Base-by-base conservation (phyloP, 805 yeast genomes). In the Hermanozyma aechmeae region DNA sequence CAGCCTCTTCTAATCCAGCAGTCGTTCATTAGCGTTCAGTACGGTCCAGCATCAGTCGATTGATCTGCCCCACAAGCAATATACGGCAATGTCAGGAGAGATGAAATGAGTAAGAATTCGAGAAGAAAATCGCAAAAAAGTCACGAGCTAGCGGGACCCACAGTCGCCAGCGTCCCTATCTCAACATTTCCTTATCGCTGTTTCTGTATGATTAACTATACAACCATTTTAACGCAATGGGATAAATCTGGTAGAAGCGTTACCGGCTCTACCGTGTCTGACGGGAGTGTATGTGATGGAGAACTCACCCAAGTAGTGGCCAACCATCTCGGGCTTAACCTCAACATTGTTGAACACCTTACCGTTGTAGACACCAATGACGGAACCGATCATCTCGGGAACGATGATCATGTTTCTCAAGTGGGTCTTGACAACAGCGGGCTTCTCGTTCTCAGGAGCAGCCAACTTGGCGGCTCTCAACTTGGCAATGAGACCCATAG, bases 281-380 rank as follows among this genome's bases (percentile, higher is more conserved):
- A 89, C 96, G 65, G 99, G 98, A 69, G 95, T 83, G 79, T 92
- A 92, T 57, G 98, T 76, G 72, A 92, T 92, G 60, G 98, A 89
- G 85, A 92, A 92, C 77, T 92, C 99, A 75, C 96, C 99, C 59
- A 92, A 83, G 93, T 92, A 92, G 82, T 89, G 96, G 66, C 98
- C 97, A 65, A 89, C 87, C 98, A 92, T 92, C 77, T 92, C 99
- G 61, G 98, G 96, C 70, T 75, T 86, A 72, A 92, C 73, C 71
- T 92, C 99, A 68, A 92, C 96, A 57, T 79, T 82, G 94, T 89
- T 89, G 94, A 92, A 92, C 55, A 75, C 84, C 77, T 92, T 92
- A 75, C 99, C 99, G 79, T 92, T 92, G 95, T 92, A 92, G 56
- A 92, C 82, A 73, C 96, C 96, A 54, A 92, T 79, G 50, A 89